Evolutionary conservation across 257 asterid species (phyloP).

Genomic region (Fraxinus cuspidata): DNA sequence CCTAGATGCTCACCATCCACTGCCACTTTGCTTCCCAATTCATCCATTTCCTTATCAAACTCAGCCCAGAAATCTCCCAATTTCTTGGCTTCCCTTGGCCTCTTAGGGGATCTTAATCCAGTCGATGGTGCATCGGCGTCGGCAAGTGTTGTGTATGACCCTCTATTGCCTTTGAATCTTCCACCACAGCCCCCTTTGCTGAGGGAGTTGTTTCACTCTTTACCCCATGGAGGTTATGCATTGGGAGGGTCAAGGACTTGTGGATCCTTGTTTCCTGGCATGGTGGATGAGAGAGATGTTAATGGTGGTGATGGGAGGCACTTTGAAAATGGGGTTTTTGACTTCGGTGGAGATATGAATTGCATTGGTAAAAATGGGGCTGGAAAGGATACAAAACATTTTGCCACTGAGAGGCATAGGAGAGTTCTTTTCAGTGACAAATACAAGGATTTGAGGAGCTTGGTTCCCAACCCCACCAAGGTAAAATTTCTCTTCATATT

Average conservation of each 20-base stretch:
- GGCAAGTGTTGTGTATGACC: constrained; percentile 53
- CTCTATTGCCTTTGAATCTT: constrained; percentile 67
- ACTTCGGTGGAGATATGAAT: constrained; percentile 64
- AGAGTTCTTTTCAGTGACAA: constrained; percentile 70
- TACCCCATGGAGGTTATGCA: constrained; percentile 54
- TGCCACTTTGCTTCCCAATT: constrained; percentile 43
- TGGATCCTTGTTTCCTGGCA: constrained; percentile 54
- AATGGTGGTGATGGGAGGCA: constrained; percentile 46
- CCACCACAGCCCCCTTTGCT: constrained; percentile 80
- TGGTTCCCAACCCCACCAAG: constrained; percentile 78
- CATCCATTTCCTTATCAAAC: constrained; percentile 44
- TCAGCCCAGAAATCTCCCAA: constrained; percentile 39
- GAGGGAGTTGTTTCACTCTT: constrained; percentile 71
- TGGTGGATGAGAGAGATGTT: constrained; percentile 57
- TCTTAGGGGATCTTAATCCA: constrained; percentile 54
- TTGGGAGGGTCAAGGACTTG: constrained; percentile 37
- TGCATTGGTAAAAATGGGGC: constrained; percentile 47
- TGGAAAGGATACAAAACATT: constrained; percentile 66
- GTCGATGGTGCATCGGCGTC: constrained; percentile 28
- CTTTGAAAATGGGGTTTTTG: constrained; percentile 59
- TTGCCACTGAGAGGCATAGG: constrained; percentile 75
- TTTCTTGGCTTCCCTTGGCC: constrained; percentile 66
- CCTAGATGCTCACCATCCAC: constrained; percentile 52
- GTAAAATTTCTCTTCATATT: constrained; percentile 32
- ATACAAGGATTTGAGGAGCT: constrained; percentile 48